Evolutionary conservation across 2,329 filamentous ascomycete species (phyloP), one percentile per base, ranked within the genome.

Genomic region (Moelleriella libera): DNA sequence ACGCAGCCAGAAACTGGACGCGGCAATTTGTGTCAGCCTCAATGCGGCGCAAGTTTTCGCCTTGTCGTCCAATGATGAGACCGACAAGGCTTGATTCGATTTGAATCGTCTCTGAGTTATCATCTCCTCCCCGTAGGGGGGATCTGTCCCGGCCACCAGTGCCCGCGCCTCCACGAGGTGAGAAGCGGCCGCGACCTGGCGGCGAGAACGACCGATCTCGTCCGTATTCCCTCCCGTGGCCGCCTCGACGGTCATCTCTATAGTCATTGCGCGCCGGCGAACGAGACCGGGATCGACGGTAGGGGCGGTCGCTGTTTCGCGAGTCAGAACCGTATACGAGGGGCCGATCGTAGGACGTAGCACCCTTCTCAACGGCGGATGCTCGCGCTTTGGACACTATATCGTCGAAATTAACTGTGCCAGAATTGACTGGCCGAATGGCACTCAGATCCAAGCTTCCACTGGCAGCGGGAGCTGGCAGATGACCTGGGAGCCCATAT

Each of bases 21-120:
- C 88, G 76, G 56, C 88, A 89, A 47, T 80, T 80, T 44, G 83
- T 88, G 56, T 94, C 87, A 43, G 78, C 72, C 64, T 95, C 89
- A 53, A 95, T 87, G 49, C 86, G 82, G 54, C 87, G 76, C 42
- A 95, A 70, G 56, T 94, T 95, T 67, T 95, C 89, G 54, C 88
- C 88, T 59, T 89, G 85, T 50, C 88, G 80, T 47, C 88, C 88
- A 60, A 95, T 95, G 58, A 95, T 94, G 34, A 95, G 72, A 41
- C 88, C 88, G 46, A 95, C 88, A 44, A 94, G 74, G 57, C 81
- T 85, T 28, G 86, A 88, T 60, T 94, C 88, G 58, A 95, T 88
- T 57, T 84, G 78, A 54, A 95, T 88, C 29, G 83, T 85, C 67
- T 95, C 88, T 29, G 78, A 76, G 57, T 82, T 84, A 54, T 88